A percentile compares a stretch with the other conserved stretches of the same genome.
phyloP scores from a whole-genome alignment of 2,329 filamentous ascomycete species.

The Ascochyta fabae region DNA sequence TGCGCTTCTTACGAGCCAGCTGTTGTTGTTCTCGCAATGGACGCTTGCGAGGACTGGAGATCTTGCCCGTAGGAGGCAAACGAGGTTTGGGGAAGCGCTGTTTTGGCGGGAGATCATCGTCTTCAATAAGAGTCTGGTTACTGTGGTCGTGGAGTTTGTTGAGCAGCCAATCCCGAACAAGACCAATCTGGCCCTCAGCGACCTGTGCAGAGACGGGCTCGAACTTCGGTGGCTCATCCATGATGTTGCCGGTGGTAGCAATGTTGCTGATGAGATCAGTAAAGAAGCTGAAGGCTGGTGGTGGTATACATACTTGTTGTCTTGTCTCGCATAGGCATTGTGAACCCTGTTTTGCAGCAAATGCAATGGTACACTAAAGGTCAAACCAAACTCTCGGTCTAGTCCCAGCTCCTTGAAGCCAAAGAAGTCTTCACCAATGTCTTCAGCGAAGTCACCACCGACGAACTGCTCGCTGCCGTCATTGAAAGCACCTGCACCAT shows the following conservation, averaged over 20 bases:
- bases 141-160: constrained; percentile 84
- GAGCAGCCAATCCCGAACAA: constrained; percentile 91
- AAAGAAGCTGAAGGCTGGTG: neutral
- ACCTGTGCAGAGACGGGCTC: constrained; percentile 81
- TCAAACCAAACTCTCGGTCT: constrained; percentile 87
- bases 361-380: constrained; percentile 90
- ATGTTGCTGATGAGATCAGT: constrained; percentile 59
- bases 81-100: constrained; percentile 73
- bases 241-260: constrained; percentile 65
- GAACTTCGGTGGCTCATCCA: constrained; percentile 71
- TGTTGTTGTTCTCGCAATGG: constrained; percentile 83
- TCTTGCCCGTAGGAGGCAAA: constrained; percentile 79
- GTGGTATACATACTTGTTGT: constrained; percentile 57
- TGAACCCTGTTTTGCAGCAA: constrained; percentile 90
- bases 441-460: constrained; percentile 94
- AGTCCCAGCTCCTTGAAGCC: constrained; percentile 95
- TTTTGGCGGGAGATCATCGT: constrained; percentile 92
- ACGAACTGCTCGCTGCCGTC: constrained; percentile 98
- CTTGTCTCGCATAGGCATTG: constrained; percentile 81
- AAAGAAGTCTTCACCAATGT: constrained; percentile 98
- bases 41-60: constrained; percentile 81
- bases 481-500: constrained; percentile 90
- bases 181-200: constrained; percentile 79
- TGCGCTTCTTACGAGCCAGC: constrained; percentile 87
- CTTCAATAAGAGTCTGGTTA: constrained; percentile 84